Percentiles rank a stretch among this genome's conserved stretches.
phyloP scores from a whole-genome alignment of 2,329 filamentous ascomycete genomes.

The Xylariaceae sp. region DNA sequence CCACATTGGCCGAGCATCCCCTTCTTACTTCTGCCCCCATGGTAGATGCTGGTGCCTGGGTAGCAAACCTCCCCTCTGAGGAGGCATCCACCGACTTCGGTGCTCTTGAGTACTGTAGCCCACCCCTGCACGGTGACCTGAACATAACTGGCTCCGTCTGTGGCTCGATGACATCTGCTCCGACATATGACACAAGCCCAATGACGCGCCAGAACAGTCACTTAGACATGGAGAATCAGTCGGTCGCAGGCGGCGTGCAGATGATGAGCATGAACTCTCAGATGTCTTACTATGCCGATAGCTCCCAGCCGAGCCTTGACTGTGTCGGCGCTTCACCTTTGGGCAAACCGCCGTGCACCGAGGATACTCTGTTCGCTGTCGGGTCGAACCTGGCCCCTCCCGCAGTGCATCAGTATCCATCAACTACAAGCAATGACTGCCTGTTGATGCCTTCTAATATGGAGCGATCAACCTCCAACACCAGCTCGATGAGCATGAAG shows the following conservation, averaged over 20 bases:
- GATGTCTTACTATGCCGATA: constrained; percentile 27
- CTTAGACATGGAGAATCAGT: constrained; percentile 29
- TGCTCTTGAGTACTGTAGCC: constrained; percentile 13
- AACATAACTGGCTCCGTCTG: constrained; percentile 30
- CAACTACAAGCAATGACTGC: constrained; percentile 27
- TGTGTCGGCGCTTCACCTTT: constrained; percentile 25
- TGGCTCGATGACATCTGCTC: constrained; percentile 34
- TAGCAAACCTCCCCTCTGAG: constrained; percentile 32
- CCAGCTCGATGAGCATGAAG: constrained; percentile 39
- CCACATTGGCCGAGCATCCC: constrained; percentile 34
- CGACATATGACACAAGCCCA: constrained; percentile 31
- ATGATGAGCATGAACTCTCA: constrained; percentile 34
- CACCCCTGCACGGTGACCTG: constrained; percentile 21
- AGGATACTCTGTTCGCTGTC: constrained; percentile 34
- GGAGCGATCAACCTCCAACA: constrained; percentile 47
- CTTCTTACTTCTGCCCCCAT: constrained; percentile 29
- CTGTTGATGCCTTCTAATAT: constrained; percentile 36
- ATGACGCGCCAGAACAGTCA: constrained; percentile 33
- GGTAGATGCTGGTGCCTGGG: constrained; percentile 37
- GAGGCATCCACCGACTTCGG: constrained; percentile 14
- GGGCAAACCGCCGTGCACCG: constrained; percentile 24
- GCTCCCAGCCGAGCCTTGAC: constrained; percentile 19
- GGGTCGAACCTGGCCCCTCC: constrained; percentile 34
- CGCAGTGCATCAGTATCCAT: constrained; percentile 29
- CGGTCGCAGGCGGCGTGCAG: constrained; percentile 26